These are phyloP conservation scores for Ceratocystis variospora DNA, from an alignment of 2,329 filamentous ascomycete genomes.

Conservation along the genomic window DNA sequence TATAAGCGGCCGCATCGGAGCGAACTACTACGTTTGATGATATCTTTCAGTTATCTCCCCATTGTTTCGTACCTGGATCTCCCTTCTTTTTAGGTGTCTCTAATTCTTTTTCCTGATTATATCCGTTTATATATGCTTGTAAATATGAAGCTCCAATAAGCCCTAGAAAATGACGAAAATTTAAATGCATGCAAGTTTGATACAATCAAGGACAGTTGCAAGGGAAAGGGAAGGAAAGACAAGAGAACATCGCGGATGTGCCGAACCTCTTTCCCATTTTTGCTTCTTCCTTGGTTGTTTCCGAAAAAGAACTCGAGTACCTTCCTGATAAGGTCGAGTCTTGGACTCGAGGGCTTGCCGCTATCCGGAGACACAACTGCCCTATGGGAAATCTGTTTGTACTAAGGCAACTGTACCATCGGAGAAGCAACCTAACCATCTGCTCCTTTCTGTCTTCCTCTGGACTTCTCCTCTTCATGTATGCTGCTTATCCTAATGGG, in stretches of 20 bases:
- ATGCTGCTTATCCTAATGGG: not conserved
- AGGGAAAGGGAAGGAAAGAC: not conserved
- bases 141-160: not conserved
- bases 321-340: not conserved
- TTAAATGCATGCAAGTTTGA: not conserved
- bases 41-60: not conserved
- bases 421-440: not conserved
- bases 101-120: not conserved
- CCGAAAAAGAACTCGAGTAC: not conserved
- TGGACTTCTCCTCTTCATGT: not conserved
- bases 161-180: not conserved
- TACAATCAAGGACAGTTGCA: not conserved
- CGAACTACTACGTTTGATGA: slow-evolving; percentile 1
- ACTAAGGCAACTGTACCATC: not conserved
- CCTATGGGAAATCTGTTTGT: not conserved
- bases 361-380: slow-evolving; percentile 4
- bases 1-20: not conserved
- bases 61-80: slow-evolving; percentile 2
- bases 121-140: not conserved
- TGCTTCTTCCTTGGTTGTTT: not conserved
- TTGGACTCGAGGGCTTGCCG: slow-evolving; percentile 1
- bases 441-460: not conserved
- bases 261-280: not conserved
- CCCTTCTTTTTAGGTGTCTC: not conserved
- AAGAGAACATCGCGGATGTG: not conserved